Evolutionary conservation across 2,329 filamentous ascomycete genomes (phyloP), one percentile per base, ranked within the genome.

Genomic region (Orbilia javanica): DNA sequence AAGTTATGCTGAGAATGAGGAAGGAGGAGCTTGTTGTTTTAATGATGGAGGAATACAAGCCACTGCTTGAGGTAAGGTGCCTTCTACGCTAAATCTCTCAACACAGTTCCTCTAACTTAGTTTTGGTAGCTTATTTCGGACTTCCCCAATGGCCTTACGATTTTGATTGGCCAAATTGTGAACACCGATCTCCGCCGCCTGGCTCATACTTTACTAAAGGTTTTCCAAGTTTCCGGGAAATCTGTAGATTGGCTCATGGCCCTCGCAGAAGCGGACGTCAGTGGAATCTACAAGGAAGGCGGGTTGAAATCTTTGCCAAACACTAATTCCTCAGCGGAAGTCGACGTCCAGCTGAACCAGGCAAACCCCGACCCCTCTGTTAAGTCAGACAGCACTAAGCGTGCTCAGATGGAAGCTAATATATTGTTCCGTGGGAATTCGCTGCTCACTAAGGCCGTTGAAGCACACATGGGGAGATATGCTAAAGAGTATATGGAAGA

Each of bases 401-500:
- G 91, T 7, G 87, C 94, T 3, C 91, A 93, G 27, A 90, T 93
- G 52, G 96, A 99, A 83, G 96, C 95, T 4, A 99, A 98, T 81
- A 87, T 99, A 0, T 89, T 99, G 3, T 99, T 99, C 85, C 90
- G 96, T 36, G 96, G 96, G 78, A 99, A 99, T 82, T 96, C 96
- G 0, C 86, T 99, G 8, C 87, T 98, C 29, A 99, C 96, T 0
- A 96, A 97, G 83, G 91, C 94, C 0, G 87, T 99, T 52, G 96
- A 99, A 83, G 92, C 93, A 75, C 94, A 99, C 83, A 98, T 99
- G 96, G 92, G 94, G 73, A 90, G 96, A 8, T 86, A 98, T 0
- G 96, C 96, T 48, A 95, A 94, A 81, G 94, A 97, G 81, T 99
- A 97, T 82, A 85, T 99, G 0, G 93, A 96, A 81, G 93, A 96